These are phyloP conservation scores for Xylaria digitata DNA, from an alignment of 2,329 filamentous ascomycete genomes.

Conservation along the genomic window DNA sequence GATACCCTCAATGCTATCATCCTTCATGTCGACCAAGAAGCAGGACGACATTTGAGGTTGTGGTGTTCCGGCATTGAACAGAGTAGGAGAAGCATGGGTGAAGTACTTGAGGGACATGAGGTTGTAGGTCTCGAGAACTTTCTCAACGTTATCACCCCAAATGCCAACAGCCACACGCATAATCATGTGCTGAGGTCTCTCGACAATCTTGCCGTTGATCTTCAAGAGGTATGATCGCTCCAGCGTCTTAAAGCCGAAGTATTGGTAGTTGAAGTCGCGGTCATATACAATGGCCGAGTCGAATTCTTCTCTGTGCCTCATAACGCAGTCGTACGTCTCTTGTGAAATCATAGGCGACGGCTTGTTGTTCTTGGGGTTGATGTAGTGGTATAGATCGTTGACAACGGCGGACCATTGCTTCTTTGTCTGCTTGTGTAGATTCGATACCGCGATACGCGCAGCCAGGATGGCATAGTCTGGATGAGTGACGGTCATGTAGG, in stretches of 20 bases:
- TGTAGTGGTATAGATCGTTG: conserved; percentile 91
- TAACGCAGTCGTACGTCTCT: conserved; percentile 89
- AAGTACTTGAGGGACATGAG: conserved; percentile 99
- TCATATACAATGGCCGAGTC: conserved; percentile 99
- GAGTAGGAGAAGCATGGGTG: conserved; percentile 95
- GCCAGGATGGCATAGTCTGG: conserved; percentile 99
- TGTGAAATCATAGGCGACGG: conserved; percentile 94
- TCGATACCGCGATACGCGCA: conserved; percentile 97
- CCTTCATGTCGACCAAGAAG: conserved; percentile 99
- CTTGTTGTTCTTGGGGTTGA: conserved; percentile 91
- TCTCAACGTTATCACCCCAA: conserved; percentile 94
- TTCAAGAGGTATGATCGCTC: conserved; percentile 98
- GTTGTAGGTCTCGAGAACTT: conserved; percentile 96
- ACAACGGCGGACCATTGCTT: conserved; percentile 99
- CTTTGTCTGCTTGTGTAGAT: conserved; percentile 99
- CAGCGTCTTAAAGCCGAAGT: conserved; percentile 99
- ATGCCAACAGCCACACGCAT: conserved; percentile 99
- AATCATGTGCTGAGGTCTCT: conserved; percentile 98
- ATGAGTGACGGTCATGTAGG: conserved; percentile 99
- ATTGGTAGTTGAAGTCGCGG: conserved; percentile 99
- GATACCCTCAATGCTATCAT: conserved; percentile 98
- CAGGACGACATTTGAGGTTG: conserved; percentile 95
- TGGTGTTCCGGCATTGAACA: conserved; percentile 98
- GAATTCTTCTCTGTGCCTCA: conserved; percentile 95
- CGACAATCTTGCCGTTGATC: conserved; percentile 93